phyloP scores from a whole-genome alignment of 129 eudicot species.

The Flaveria bidentis region DNA sequence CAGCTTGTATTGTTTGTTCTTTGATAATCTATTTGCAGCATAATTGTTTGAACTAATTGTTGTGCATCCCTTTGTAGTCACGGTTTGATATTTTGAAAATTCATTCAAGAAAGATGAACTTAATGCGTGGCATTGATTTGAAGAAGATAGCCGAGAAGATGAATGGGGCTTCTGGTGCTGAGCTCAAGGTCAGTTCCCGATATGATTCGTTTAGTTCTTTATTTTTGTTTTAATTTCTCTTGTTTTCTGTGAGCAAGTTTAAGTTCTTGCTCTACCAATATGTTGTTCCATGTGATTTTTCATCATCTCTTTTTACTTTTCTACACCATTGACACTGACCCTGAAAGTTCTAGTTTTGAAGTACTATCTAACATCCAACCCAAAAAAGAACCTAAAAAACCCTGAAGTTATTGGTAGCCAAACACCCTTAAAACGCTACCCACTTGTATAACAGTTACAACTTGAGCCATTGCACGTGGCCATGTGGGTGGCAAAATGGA shows the following conservation, averaged over 20 bases:
- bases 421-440: not conserved
- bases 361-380: not conserved
- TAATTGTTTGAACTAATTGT: constrained; percentile 1
- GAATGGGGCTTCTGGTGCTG: constrained; percentile 51
- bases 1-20: not conserved
- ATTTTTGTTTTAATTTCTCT: too few relatives aligned
- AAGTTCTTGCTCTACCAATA: not conserved
- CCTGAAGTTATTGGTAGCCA: too few relatives aligned
- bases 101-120: constrained; percentile 49
- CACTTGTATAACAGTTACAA: not conserved
- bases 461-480: too few relatives aligned
- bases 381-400: not conserved
- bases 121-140: constrained; percentile 47
- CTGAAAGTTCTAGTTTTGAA: not conserved
- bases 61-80: constrained; percentile 34
- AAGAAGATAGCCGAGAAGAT: constrained; percentile 50
- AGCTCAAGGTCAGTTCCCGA: constrained; percentile 39
- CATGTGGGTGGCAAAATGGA: not conserved
- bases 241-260: not conserved
- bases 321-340: not conserved
- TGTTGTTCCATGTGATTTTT: not conserved
- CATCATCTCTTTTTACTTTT: not conserved
- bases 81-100: constrained; percentile 39
- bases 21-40: not conserved
- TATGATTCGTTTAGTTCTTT: not conserved